A percentile compares a stretch with the other conserved stretches of the same genome.
Evolutionary conservation across 2,329 filamentous ascomycete species (phyloP).

Genomic region (Aspergillus candidus): DNA sequence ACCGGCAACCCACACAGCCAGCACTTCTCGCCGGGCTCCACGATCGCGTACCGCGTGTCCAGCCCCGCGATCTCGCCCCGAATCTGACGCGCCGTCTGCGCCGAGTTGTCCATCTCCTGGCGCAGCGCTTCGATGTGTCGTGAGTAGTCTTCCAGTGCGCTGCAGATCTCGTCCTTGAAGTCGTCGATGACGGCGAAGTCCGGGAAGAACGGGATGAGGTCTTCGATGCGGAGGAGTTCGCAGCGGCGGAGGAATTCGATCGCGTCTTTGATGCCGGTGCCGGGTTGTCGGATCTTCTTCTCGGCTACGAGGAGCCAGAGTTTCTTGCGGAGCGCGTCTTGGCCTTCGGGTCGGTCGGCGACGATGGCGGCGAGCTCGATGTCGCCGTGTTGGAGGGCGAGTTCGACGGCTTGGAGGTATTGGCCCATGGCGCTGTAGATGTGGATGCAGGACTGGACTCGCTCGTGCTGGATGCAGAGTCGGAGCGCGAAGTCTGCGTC

Average conservation of each 20-base stretch:
- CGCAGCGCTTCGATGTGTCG: constrained; percentile 83
- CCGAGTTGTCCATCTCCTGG: constrained; percentile 92
- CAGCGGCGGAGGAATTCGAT: constrained; percentile 91
- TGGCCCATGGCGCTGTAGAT: constrained; percentile 97
- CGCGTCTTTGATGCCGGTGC: constrained; percentile 81
- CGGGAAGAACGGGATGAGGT: constrained; percentile 95
- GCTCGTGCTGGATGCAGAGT: constrained; percentile 88
- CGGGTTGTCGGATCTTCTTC: constrained; percentile 77
- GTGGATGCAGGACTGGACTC: constrained; percentile 90
- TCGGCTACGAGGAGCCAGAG: constrained; percentile 93
- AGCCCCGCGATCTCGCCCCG: constrained; percentile 80
- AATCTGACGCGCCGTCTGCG: constrained; percentile 83
- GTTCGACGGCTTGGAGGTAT: constrained; percentile 85
- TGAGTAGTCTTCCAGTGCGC: constrained; percentile 86
- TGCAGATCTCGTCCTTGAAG: constrained; percentile 97
- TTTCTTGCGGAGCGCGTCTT: constrained; percentile 77
- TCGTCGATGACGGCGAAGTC: constrained; percentile 98
- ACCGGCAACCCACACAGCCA: constrained; percentile 82
- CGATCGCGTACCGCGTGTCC: constrained; percentile 87
- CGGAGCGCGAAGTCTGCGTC: constrained; percentile 95
- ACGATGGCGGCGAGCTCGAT: constrained; percentile 85
- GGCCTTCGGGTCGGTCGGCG: constrained; percentile 73
- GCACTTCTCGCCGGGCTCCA: constrained; percentile 92
- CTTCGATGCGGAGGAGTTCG: constrained; percentile 88
- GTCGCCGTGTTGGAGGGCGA: constrained; percentile 83